phyloP scores from a whole-genome alignment of 345 rosid genomes.

The Populus ilicifolia region DNA sequence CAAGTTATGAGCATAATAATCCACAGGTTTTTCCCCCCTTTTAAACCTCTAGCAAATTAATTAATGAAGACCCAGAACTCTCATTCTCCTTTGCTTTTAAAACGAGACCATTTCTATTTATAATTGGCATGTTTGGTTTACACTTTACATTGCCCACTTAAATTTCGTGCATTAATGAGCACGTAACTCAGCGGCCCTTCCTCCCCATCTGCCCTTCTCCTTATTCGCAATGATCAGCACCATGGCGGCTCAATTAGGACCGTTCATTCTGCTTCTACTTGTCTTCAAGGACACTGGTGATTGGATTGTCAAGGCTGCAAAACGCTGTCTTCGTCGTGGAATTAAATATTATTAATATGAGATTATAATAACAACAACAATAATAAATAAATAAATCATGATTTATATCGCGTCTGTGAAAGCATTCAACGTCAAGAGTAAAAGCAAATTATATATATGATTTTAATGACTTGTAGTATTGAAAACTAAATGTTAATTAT shows the following conservation, averaged over 20 bases:
- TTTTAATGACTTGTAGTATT: background rate
- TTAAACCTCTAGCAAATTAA: background rate
- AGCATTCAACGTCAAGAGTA: background rate
- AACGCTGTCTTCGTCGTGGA: too few species aligned
- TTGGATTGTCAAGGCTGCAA: too few species aligned
- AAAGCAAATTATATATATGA: background rate
- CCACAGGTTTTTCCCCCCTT: background rate
- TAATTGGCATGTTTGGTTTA: background rate
- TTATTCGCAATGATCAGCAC: background rate
- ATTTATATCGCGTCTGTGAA: background rate
- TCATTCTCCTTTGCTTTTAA: background rate
- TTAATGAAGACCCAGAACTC: background rate
- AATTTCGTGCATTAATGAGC: background rate
- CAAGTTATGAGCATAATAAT: background rate
- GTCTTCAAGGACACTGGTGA: too few species aligned
- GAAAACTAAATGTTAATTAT: background rate
- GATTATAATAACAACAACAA: background rate
- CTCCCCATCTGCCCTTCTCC: constrained; percentile 35
- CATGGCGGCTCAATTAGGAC: background rate
- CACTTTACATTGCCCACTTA: background rate
- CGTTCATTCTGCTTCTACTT: background rate
- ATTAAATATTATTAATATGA: background rate
- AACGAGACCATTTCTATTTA: background rate
- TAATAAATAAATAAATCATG: background rate
- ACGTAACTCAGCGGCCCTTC: constrained; percentile 26